Percentiles rank a stretch among this genome's conserved stretches.
phyloP scores from a whole-genome alignment of 768 basidiomycete species.

The Sarcodon sp. region DNA sequence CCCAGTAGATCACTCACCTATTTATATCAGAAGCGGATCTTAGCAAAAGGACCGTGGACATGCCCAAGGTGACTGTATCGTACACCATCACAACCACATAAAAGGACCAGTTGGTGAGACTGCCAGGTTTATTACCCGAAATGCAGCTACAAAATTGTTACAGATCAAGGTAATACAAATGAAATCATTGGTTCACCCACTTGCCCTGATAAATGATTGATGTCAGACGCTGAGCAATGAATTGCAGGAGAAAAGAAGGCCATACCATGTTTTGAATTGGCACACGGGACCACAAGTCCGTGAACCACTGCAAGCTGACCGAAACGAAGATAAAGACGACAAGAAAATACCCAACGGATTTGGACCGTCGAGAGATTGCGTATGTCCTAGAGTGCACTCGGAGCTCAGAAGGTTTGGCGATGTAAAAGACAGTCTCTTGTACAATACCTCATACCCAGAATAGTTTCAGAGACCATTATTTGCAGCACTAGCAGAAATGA shows the following conservation, averaged over 20 bases:
- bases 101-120: conserved; percentile 38
- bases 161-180: neutral
- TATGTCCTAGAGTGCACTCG: conserved; percentile 6
- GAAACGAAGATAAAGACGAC: conserved; percentile 27
- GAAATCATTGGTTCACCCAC: neutral
- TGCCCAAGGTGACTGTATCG: conserved; percentile 35
- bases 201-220: neutral
- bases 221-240: neutral
- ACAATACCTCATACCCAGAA: conserved; percentile 44
- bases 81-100: conserved; percentile 46
- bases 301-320: neutral
- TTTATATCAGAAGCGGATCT: conserved; percentile 26
- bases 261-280: neutral
- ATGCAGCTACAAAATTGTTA: conserved; percentile 28
- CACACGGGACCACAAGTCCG: neutral
- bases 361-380: neutral
- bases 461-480: conserved; percentile 50
- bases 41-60: conserved; percentile 40
- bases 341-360: conserved; percentile 30
- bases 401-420: conserved; percentile 16
- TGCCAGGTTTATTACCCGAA: conserved; percentile 19
- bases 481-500: conserved; percentile 36
- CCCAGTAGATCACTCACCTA: conserved; percentile 8
- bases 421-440: neutral
- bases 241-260: neutral